Conservation (phyloP, 495 filamentous ascomycete genomes). For the Delitschia confertaspora region DNA sequence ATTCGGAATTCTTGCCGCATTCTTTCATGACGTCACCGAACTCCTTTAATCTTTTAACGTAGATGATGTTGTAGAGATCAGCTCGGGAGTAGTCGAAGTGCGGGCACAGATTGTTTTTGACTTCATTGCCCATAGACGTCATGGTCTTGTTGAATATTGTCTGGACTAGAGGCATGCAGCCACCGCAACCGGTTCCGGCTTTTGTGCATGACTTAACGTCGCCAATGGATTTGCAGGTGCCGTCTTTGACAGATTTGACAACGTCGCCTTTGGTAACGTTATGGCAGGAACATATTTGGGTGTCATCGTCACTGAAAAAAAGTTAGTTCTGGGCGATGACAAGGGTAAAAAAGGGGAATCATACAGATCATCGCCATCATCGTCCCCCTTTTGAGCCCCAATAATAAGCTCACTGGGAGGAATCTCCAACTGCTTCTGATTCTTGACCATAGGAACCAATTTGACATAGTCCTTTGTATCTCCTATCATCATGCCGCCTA, state of each 20-base stretch:
- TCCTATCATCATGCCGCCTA: conserved; percentile 98
- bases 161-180: conserved; percentile 87
- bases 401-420: conserved; percentile 87
- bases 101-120: conserved; percentile 75
- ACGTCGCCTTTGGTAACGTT: conserved; percentile 90
- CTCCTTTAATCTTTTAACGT: conserved; percentile 67
- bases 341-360: conserved; percentile 18
- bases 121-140: conserved; percentile 80
- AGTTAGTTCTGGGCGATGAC: background rate
- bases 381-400: conserved; percentile 65
- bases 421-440: conserved; percentile 71
- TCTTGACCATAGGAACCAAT: conserved; percentile 87
- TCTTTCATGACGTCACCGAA: conserved; percentile 75
- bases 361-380: conserved; percentile 60
- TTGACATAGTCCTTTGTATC: conserved; percentile 94
- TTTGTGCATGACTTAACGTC: conserved; percentile 93
- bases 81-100: conserved; percentile 83
- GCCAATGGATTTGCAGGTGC: conserved; percentile 73
- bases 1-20: conserved; percentile 63
- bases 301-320: conserved; percentile 59
- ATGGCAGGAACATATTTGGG: conserved; percentile 92
- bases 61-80: conserved; percentile 86
- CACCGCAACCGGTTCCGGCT: conserved; percentile 88
- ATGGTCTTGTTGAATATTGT: conserved; percentile 92
- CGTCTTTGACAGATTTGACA: conserved; percentile 63